Evolutionary conservation across 208 protist genomes (phyloP).

Genomic region (Wallacemonas sp.): DNA sequence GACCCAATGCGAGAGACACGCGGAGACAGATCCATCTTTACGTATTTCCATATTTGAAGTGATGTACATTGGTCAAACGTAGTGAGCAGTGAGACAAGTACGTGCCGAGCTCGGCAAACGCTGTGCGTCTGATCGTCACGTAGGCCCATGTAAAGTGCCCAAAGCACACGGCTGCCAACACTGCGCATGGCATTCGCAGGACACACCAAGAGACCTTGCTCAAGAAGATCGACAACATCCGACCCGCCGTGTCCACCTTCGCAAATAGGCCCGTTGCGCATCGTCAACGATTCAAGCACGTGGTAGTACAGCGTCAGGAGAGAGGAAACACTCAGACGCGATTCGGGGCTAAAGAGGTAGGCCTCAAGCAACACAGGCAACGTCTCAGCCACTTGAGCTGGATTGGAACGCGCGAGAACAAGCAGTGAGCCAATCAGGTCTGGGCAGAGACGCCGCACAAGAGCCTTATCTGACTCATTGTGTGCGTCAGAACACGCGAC

Average conservation of each 20-base stretch:
- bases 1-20: slow-evolving; percentile 60
- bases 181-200: slow-evolving; percentile 28
- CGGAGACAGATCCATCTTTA: slow-evolving; percentile 59
- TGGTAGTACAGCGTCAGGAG: slow-evolving; percentile 58
- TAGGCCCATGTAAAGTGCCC: slow-evolving; percentile 68
- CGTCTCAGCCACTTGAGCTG: slow-evolving; percentile 44
- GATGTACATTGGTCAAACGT: slow-evolving; percentile 20
- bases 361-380: slow-evolving; percentile 50
- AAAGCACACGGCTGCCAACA: slow-evolving; percentile 57
- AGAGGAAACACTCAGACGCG: slow-evolving; percentile 25
- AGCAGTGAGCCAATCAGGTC: slow-evolving; percentile 51
- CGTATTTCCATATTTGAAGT: slow-evolving; percentile 5
- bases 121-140: slow-evolving; percentile 35
- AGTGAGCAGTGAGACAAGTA: slow-evolving; percentile 47
- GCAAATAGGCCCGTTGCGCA: slow-evolving; percentile 40
- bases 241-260: slow-evolving; percentile 24
- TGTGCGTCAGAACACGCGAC: slow-evolving; percentile 39
- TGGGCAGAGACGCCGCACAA: slow-evolving; percentile 48
- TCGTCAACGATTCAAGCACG: slow-evolving; percentile 51
- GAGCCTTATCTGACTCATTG: slow-evolving; percentile 31
- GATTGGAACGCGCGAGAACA: slow-evolving; percentile 52
- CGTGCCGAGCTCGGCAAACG: slow-evolving; percentile 62
- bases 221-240: slow-evolving; percentile 23
- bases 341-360: slow-evolving; percentile 49
- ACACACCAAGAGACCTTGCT: slow-evolving; percentile 1